Evolutionary conservation across 805 yeast species (phyloP).

Genomic region (Ogataea ganodermae): DNA sequence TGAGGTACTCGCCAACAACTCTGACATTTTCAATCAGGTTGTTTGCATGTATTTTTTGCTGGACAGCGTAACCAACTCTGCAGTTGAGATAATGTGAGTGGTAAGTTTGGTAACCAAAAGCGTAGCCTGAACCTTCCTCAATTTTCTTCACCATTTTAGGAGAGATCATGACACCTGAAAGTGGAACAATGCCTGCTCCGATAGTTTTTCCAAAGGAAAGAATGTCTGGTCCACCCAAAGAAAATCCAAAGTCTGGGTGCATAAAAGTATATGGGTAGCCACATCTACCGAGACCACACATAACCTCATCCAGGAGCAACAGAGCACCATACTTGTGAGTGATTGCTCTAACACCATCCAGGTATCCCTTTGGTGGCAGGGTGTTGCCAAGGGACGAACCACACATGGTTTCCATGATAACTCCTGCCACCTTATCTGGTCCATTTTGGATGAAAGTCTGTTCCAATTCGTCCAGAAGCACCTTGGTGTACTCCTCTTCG

Average conservation of each 20-base stretch:
- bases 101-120: slow-evolving; percentile 51
- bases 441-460: slow-evolving; percentile 40
- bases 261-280: slow-evolving; percentile 47
- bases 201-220: slow-evolving; percentile 50
- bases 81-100: slow-evolving; percentile 48
- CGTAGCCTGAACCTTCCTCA: slow-evolving; percentile 41
- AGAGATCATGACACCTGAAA: slow-evolving; percentile 46
- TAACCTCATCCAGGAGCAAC: slow-evolving; percentile 53
- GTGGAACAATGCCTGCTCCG: slow-evolving; percentile 51
- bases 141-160: slow-evolving; percentile 41
- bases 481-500: slow-evolving; percentile 39
- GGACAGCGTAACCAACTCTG: slow-evolving; percentile 46
- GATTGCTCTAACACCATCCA: slow-evolving; percentile 45
- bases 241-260: slow-evolving; percentile 19
- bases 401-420: slow-evolving; percentile 46
- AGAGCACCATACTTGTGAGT: slow-evolving; percentile 53
- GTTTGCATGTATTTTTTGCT: slow-evolving; percentile 41
- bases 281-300: slow-evolving; percentile 57
- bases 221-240: slow-evolving; percentile 44
- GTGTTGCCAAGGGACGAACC: slow-evolving; percentile 49
- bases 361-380: slow-evolving; percentile 46
- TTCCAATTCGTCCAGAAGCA: slow-evolving; percentile 42
- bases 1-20: slow-evolving; percentile 44
- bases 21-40: slow-evolving; percentile 42
- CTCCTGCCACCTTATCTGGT: slow-evolving; percentile 45